Percentiles rank a stretch among this genome's conserved stretches.
These are phyloP conservation scores for Digitaria exilis DNA, from an alignment of 202 grass and related monocot genomes.

Conservation along the genomic window DNA sequence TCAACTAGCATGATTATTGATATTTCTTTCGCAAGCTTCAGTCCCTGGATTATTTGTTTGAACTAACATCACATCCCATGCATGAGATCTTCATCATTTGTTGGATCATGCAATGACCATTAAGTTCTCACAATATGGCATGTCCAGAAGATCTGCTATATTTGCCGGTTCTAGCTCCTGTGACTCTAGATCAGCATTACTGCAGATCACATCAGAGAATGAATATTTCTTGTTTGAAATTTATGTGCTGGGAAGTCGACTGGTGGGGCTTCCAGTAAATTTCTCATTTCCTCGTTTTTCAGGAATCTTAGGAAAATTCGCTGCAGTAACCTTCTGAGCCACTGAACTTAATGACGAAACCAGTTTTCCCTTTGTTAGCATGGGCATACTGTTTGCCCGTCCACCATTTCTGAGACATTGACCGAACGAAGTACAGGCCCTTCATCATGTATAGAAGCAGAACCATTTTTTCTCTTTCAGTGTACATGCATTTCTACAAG, in stretches of 20 bases:
- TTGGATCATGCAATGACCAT: no score
- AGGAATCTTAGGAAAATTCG: neutral
- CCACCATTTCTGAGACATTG: neutral
- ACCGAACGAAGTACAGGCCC: neutral
- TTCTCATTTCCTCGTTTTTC: neutral
- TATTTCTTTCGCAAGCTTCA: neutral
- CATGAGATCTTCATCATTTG: neutral
- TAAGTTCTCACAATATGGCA: no score
- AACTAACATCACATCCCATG: neutral
- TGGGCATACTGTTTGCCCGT: neutral
- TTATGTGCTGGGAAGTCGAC: neutral
- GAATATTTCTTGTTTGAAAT: neutral
- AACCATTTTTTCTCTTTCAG: neutral
- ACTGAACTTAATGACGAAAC: neutral
- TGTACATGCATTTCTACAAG: conserved; percentile 9
- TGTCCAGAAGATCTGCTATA: conserved; percentile 45
- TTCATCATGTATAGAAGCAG: conserved; percentile 1
- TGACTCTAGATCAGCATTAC: neutral
- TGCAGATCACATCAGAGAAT: conserved; percentile 1
- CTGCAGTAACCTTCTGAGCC: conserved; percentile 8
- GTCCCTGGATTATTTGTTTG: neutral
- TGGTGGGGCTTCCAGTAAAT: neutral
- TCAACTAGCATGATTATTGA: neutral
- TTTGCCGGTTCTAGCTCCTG: conserved; percentile 5
- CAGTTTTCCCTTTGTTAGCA: neutral